phyloP scores from a whole-genome alignment of 2,329 filamentous ascomycete genomes.

The Cytospora paraplurivora region DNA sequence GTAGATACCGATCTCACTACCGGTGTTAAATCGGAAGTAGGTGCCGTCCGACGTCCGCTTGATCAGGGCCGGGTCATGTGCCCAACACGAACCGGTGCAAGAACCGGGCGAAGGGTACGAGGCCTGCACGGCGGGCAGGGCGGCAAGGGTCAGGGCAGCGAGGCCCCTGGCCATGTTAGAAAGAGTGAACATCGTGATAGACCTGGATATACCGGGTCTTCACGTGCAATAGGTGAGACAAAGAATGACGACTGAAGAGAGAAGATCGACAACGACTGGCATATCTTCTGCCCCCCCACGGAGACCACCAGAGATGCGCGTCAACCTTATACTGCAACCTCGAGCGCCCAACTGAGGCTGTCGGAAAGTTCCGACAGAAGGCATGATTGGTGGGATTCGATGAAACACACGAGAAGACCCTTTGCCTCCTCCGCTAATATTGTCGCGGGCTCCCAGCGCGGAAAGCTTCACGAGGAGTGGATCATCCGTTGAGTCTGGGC shows the following conservation, averaged over 20 bases:
- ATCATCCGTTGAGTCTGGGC: neutral
- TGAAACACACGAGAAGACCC: neutral
- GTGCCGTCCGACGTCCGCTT: constrained; percentile 16
- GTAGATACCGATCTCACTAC: constrained; percentile 43
- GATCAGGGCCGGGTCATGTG: constrained; percentile 25
- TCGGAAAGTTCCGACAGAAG: neutral
- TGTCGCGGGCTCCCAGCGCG: neutral
- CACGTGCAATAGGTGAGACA: neutral
- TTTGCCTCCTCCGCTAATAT: neutral
- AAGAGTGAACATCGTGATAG: constrained; percentile 14
- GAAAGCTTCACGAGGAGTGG: neutral
- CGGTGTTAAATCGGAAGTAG: constrained; percentile 42
- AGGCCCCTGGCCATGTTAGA: constrained; percentile 16
- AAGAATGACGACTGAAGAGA: neutral
- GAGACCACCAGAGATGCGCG: neutral
- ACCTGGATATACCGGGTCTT: neutral
- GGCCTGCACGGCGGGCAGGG: constrained; percentile 9
- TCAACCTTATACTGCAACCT: neutral
- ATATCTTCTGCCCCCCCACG: neutral
- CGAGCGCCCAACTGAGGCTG: neutral
- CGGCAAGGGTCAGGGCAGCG: constrained; percentile 16
- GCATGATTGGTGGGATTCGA: neutral
- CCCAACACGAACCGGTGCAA: constrained; percentile 38
- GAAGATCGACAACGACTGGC: neutral
- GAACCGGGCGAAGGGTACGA: constrained; percentile 37